Conservation (phyloP, 306 rosid species). For the Ormosia semicastrata region DNA sequence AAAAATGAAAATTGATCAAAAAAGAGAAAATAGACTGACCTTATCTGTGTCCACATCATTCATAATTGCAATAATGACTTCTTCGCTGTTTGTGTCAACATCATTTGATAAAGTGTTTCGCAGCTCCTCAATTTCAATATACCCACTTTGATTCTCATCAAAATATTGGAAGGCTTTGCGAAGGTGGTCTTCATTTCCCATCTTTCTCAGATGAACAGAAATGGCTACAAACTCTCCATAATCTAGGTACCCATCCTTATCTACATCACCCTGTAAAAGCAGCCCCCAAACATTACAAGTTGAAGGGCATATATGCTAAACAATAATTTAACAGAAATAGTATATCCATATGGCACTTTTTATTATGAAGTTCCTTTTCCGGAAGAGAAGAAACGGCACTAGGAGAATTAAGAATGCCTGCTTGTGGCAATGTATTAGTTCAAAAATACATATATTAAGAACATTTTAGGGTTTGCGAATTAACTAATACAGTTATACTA, state of each 20-base stretch:
- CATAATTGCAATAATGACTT: slow-evolving; percentile 75
- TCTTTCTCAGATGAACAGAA: slow-evolving; percentile 76
- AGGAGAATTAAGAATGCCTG: background rate
- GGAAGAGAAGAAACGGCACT: background rate
- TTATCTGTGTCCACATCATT: slow-evolving; percentile 93
- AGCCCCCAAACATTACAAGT: slow-evolving; percentile 26
- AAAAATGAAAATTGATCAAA: background rate
- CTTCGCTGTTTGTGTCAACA: slow-evolving; percentile 61
- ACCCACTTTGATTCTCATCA: slow-evolving; percentile 61
- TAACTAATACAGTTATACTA: background rate
- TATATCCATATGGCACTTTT: background rate
- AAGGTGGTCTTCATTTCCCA: slow-evolving; percentile 84
- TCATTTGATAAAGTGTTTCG: slow-evolving; percentile 60
- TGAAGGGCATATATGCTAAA: background rate
- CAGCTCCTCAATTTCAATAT: slow-evolving; percentile 88
- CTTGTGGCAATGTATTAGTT: background rate
- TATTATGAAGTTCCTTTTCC: background rate
- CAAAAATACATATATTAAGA: background rate
- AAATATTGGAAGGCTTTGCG: slow-evolving; percentile 86
- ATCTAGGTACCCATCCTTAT: slow-evolving; percentile 82
- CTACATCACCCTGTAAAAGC: slow-evolving; percentile 80
- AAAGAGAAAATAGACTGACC: slow-evolving; percentile 44
- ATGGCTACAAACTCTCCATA: slow-evolving; percentile 90
- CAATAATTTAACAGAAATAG: background rate
- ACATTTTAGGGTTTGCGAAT: background rate